Percentiles rank a stretch among this genome's conserved stretches.
phyloP scores from a whole-genome alignment of 208 protist species.

The Acanthamoeba triangularis region DNA sequence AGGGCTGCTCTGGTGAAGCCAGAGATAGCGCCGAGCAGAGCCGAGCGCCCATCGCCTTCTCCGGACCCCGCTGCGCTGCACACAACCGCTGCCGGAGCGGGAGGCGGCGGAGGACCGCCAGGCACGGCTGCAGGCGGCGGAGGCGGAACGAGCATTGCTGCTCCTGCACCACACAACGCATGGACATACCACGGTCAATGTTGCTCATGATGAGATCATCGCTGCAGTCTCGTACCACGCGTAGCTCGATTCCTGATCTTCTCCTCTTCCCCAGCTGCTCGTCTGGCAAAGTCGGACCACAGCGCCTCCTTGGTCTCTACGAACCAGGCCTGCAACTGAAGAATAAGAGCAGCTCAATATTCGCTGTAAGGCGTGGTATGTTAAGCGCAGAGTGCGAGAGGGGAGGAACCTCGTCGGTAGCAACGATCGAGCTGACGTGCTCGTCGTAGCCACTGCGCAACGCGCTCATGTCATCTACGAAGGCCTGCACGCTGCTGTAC shows the following conservation, averaged over 20 bases:
- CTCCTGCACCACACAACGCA: background rate
- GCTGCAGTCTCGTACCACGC: no score
- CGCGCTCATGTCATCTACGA: background rate
- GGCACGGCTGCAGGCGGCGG: background rate
- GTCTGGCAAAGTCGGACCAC: background rate
- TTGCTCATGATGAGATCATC: no score
- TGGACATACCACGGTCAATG: no score
- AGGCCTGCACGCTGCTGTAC: slow-evolving; percentile 35
- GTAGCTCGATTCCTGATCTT: background rate
- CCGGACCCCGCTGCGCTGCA: background rate
- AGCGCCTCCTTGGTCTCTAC: background rate
- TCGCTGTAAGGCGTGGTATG: no score
- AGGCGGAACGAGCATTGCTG: background rate
- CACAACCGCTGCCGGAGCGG: background rate
- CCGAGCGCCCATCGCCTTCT: background rate
- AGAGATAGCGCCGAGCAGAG: slow-evolving; percentile 33
- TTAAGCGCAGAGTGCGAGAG: no score
- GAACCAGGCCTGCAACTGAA: background rate
- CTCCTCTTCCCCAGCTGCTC: background rate
- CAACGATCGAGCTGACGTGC: background rate
- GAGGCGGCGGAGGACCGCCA: slow-evolving; percentile 12
- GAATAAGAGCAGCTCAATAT: background rate
- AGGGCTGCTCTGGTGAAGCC: slow-evolving; percentile 1
- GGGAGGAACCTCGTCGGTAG: background rate
- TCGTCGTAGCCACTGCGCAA: background rate